Evolutionary conservation across 2,329 filamentous ascomycete species (phyloP), one percentile per base, ranked within the genome.

Genomic region (Aureobasidium sp.): DNA sequence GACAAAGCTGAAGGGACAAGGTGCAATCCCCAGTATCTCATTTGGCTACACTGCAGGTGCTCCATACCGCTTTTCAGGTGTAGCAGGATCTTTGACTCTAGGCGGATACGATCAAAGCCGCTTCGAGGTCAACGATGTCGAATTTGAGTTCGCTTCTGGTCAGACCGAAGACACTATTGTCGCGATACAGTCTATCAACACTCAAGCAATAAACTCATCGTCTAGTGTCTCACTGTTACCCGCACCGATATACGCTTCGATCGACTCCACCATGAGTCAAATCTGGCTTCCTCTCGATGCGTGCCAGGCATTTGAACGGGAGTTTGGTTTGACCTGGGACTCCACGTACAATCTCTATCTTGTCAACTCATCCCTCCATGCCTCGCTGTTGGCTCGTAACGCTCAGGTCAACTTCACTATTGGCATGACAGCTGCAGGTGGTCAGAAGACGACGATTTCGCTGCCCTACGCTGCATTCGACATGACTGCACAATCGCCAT

Each of bases 41-140:
- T 91, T 88, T 70, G 87, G 86, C 58, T 91, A 86, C 71, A 91
- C 88, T 4, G 88, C 88, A 44, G 89, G 89, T 16, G 87, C 87
- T n/a, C 81, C 81, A 64, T 91, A 91, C 69, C 80, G 86, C 45
- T 61, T 41, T 27, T 37, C 41, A 2, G 71, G 69, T 8, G 71
- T 75, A n/a, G 70, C 73, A 9, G 73, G 69, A 15, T 78, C 76
- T 34, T 72, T 91, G 49, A 88, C 85, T 0, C 75, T 91, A 10
- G 88, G 89, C 27, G 88, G 89, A 32, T 90, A 86, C 69, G 88
- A 91, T 69, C 72, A 78, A 13, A 80, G 82, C 47, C 81, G 86
- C 47, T 84, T 88, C 63, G 75, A 83, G 36, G 74, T 79, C 1
- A 88, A 90, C 69, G 75, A 85, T 59, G 77, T 79, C 13, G 77